These are phyloP conservation scores for Pugionium cornutum DNA, from an alignment of 345 rosid species.

Conservation along the genomic window DNA sequence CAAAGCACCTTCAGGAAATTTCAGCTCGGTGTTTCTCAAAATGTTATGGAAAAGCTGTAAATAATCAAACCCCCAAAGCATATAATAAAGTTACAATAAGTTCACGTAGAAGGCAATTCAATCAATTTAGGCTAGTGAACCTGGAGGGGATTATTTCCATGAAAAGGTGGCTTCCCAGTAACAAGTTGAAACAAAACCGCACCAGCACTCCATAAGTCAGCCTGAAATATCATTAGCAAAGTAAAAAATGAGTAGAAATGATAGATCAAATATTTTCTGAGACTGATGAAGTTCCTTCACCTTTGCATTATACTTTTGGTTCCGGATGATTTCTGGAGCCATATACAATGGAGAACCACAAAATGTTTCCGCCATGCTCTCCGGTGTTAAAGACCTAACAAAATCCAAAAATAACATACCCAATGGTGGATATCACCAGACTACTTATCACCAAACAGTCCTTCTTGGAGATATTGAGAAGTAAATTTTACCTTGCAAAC, in stretches of 20 bases:
- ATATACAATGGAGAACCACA: conserved; percentile 91
- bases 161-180: conserved; percentile 80
- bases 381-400: conserved; percentile 65
- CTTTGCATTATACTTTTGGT: conserved; percentile 83
- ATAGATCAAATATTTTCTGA: neutral
- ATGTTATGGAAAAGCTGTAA: conserved; percentile 75
- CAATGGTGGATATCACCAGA: too few relatives aligned
- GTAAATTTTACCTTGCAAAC: conserved; percentile 67
- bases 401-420: conserved; percentile 6
- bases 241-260: neutral
- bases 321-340: conserved; percentile 86
- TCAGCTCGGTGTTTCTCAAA: conserved; percentile 65
- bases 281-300: conserved; percentile 42
- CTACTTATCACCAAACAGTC: conserved; percentile 3
- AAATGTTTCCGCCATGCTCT: conserved; percentile 64
- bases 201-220: conserved; percentile 93
- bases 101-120: neutral
- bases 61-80: conserved; percentile 28
- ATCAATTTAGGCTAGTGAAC: conserved; percentile 26
- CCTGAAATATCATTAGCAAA: conserved; percentile 44
- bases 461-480: neutral
- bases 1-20: conserved; percentile 59
- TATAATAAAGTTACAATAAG: neutral
- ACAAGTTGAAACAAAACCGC: conserved; percentile 80
- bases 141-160: conserved; percentile 70